phyloP scores from a whole-genome alignment of 225 moss, liverwort and hornwort genomes.

The Anthoceros angustus region DNA sequence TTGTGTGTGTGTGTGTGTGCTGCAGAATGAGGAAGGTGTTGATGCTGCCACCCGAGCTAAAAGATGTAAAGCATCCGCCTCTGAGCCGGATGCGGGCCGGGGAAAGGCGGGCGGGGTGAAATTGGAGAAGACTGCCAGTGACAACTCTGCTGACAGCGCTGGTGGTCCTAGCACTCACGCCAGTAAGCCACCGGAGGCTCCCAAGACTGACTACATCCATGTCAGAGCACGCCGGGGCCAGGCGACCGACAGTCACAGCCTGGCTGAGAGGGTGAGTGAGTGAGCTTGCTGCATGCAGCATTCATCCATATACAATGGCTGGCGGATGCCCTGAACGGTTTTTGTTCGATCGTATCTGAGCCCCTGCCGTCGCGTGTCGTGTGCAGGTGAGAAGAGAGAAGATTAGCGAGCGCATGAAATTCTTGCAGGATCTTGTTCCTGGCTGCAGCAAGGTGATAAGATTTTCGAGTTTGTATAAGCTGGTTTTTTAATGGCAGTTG shows the following conservation, averaged over 20 bases:
- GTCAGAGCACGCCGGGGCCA: conserved; percentile 38
- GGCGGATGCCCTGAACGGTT: background rate
- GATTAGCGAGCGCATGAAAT: conserved; percentile 54
- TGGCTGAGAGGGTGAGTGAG: conserved; percentile 29
- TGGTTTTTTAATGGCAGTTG: background rate
- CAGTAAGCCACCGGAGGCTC: conserved; percentile 19
- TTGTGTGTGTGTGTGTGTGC: no score
- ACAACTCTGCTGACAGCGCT: conserved; percentile 34
- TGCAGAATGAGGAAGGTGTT: background rate
- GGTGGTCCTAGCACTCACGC: conserved; percentile 17
- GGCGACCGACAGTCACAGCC: conserved; percentile 51
- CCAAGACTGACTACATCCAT: conserved; percentile 45
- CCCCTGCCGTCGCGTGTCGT: background rate
- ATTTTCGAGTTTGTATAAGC: background rate
- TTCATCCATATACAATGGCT: background rate
- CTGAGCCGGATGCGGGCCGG: background rate
- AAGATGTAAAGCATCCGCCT: background rate
- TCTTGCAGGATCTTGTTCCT: conserved; percentile 39
- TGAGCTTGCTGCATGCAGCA: background rate
- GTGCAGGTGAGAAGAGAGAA: conserved; percentile 45
- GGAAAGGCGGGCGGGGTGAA: background rate
- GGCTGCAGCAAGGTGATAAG: conserved; percentile 41
- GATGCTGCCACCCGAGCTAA: background rate
- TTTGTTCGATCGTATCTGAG: background rate
- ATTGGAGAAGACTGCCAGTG: conserved; percentile 25